A percentile compares a stretch with the other conserved stretches of the same genome.
phyloP scores from a whole-genome alignment of 2,329 filamentous ascomycete genomes.

The Colletotrichum sublineola region DNA sequence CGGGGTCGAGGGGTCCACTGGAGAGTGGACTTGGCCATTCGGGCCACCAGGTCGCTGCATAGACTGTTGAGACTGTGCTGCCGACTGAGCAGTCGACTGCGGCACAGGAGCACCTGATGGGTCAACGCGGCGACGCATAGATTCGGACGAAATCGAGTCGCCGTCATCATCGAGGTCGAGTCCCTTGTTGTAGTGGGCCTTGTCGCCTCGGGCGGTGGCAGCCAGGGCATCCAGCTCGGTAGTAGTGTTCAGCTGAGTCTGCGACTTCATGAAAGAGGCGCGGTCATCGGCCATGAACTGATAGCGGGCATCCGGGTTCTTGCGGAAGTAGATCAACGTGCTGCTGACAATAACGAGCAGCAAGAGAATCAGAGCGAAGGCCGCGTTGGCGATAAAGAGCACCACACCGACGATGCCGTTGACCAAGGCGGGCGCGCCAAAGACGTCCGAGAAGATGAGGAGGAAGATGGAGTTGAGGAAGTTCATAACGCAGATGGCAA shows the following conservation, averaged over 20 bases:
- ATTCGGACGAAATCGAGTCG: conserved; percentile 56
- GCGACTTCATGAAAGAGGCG: conserved; percentile 97
- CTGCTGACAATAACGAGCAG: conserved; percentile 79
- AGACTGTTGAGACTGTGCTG: conserved; percentile 45
- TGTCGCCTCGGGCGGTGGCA: conserved; percentile 87
- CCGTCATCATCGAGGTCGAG: conserved; percentile 59
- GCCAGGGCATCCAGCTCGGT: conserved; percentile 93
- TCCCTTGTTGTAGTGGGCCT: conserved; percentile 58
- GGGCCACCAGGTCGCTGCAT: conserved; percentile 44
- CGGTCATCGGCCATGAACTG: conserved; percentile 97
- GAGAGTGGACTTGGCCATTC: conserved; percentile 51
- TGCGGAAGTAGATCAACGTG: conserved; percentile 81
- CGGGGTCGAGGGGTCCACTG: conserved; percentile 58
- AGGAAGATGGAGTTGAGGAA: conserved; percentile 92
- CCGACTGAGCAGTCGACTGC: conserved; percentile 45
- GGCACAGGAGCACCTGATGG: conserved; percentile 44
- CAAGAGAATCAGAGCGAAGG: conserved; percentile 84
- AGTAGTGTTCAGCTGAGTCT: conserved; percentile 80
- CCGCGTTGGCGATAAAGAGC: conserved; percentile 89
- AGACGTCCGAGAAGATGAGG: conserved; percentile 88
- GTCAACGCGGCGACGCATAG: conserved; percentile 54
- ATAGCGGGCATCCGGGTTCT: conserved; percentile 95
- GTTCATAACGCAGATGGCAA: conserved; percentile 89
- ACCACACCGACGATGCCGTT: conserved; percentile 90
- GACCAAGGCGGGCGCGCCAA: conserved; percentile 85